Evolutionary conservation across 306 rosid genomes (phyloP), one percentile per base, ranked within the genome.

Genomic region (Inga laurina): DNA sequence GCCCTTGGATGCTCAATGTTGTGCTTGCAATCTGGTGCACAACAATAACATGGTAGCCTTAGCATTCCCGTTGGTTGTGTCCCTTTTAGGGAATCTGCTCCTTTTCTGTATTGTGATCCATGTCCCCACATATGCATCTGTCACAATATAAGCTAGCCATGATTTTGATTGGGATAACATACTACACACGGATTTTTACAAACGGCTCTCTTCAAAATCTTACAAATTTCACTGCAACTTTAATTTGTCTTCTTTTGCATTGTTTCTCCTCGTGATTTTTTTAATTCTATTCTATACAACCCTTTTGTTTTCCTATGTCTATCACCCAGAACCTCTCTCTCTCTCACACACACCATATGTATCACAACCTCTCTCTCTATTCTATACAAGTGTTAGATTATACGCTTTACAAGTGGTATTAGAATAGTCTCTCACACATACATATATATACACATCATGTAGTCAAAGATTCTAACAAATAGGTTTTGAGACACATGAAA

Each of bases 41-140:
- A 90, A 46, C 92, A 90, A 24, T 81, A 90, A 87, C 93, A 90
- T 8, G 93, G 87, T 7, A 88, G 68, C 49, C 86, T 83, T 15
- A 86, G 85, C 91, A 88, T 90, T 8, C 84, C 91, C 14, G 91
- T 71, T 44, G 90, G 90, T 32, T 88, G 91, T 12, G 84, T 82
- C 24, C 91, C 93, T 64, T 82, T 84, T 11, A 90, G 85, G 7
- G 93, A 90, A 11, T 88, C 90, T 54, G 91, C 86, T 19, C 93
- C 93, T 75, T 86, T 90, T 68, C 93, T 86, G 67, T 88, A 90
- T 67, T 90, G 90, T 24, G 93, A 88, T 43, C 93, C 93, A 67
- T 90, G 93, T 13, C 91, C 93, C 93, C 93, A 90, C 93, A 90
- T 90, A 61, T 90, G 93, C 93, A 90, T 90, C 93, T 90, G 78